Percentiles rank a stretch among this genome's conserved stretches.
These are phyloP conservation scores for Ceratobasidium sp. DNA, from an alignment of 1,284 basidiomycete species.

Conservation along the genomic window DNA sequence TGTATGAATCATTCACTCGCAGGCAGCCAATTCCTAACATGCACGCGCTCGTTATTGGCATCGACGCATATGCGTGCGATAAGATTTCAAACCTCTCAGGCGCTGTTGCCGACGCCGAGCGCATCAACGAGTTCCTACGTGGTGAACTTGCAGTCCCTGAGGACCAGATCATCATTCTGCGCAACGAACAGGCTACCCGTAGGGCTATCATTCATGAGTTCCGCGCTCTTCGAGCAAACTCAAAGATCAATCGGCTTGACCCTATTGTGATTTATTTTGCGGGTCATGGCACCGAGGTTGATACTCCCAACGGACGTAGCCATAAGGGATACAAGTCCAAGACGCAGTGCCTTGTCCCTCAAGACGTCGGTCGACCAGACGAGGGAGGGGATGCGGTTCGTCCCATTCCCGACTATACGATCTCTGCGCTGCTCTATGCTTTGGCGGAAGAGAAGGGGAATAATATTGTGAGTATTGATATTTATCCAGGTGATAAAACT, in stretches of 20 bases:
- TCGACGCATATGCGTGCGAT: not conserved
- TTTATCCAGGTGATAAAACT: not conserved
- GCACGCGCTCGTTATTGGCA: not conserved
- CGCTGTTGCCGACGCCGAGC: constrained; percentile 12
- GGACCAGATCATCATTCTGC: too few relatives aligned
- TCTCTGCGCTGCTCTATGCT: not conserved
- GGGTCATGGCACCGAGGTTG: not conserved
- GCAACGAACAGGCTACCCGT: not conserved
- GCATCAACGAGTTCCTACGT: not conserved
- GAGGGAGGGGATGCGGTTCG: not conserved
- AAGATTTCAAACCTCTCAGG: not conserved
- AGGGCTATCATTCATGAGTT: not conserved
- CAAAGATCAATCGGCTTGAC: not conserved
- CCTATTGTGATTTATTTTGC: constrained; percentile 5
- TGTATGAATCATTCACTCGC: too few relatives aligned
- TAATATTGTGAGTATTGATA: not conserved
- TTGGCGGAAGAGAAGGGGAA: not conserved
- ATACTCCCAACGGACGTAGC: not conserved
- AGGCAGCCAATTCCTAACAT: not conserved
- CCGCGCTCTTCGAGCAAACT: not conserved
- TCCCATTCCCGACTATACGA: not conserved
- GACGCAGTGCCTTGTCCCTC: not conserved
- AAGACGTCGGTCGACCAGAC: not conserved
- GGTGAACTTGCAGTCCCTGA: not conserved
- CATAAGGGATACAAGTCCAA: not conserved